Conservation (phyloP, 2,329 filamentous ascomycete species). For the Verticillium nubilum region DNA sequence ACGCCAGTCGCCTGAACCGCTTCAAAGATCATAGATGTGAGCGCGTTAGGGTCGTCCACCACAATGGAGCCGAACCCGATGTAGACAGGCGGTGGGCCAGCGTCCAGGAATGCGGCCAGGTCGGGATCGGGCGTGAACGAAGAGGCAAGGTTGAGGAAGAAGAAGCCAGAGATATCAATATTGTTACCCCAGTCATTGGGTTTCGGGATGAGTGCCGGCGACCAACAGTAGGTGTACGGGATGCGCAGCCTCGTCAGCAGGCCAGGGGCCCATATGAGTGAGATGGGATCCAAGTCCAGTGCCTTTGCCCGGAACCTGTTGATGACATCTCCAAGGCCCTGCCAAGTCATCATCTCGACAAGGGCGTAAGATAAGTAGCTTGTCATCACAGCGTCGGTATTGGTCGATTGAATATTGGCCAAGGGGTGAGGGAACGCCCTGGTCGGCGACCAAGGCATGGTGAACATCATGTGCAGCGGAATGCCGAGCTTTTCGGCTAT, state of each 20-base stretch:
- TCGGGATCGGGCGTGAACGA: slow-evolving; percentile 62
- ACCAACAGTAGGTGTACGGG: slow-evolving; percentile 92
- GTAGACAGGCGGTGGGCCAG: slow-evolving; percentile 69
- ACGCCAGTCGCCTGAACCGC: slow-evolving; percentile 62
- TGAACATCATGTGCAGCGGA: slow-evolving; percentile 84
- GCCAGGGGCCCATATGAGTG: slow-evolving; percentile 76
- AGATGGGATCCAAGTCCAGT: slow-evolving; percentile 71
- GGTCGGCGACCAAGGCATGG: slow-evolving; percentile 89
- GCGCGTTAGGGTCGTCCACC: slow-evolving; percentile 65
- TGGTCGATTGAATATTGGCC: slow-evolving; percentile 72
- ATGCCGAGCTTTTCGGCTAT: slow-evolving; percentile 71
- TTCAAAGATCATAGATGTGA: slow-evolving; percentile 68
- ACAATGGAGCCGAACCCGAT: slow-evolving; percentile 83
- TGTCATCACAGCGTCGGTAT: slow-evolving; percentile 69
- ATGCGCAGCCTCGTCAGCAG: slow-evolving; percentile 70
- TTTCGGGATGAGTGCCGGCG: slow-evolving; percentile 71
- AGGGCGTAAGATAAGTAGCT: slow-evolving; percentile 81
- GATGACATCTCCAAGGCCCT: slow-evolving; percentile 84
- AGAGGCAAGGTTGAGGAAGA: slow-evolving; percentile 63
- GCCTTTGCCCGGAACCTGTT: slow-evolving; percentile 76
- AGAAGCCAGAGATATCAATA: slow-evolving; percentile 72
- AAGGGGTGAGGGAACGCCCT: slow-evolving; percentile 81
- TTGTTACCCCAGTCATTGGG: slow-evolving; percentile 69
- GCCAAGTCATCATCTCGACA: slow-evolving; percentile 90
- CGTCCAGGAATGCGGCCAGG: slow-evolving; percentile 59